phyloP scores from a whole-genome alignment of 805 yeast genomes.

The Komagataella mondaviorum region DNA sequence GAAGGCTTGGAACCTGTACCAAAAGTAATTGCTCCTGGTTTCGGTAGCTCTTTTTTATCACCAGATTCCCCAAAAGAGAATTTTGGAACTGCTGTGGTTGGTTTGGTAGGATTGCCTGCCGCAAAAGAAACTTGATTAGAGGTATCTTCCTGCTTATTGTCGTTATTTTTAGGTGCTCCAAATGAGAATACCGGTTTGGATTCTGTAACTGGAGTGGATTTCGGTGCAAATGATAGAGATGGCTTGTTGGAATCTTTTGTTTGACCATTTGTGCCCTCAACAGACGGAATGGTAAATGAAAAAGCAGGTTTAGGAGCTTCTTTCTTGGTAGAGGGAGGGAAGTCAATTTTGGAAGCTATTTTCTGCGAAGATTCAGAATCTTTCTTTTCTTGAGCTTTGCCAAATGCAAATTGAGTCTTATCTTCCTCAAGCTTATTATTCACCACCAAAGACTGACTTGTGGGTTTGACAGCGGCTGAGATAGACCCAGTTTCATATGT shows the following conservation, averaged over 20 bases:
- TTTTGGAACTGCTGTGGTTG: background rate
- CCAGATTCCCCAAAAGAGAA: constrained; percentile 1
- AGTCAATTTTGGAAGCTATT: background rate
- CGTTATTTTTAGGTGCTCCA: background rate
- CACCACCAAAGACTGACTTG: constrained; percentile 1
- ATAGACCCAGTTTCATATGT: constrained; percentile 1
- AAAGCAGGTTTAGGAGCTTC: constrained; percentile 1
- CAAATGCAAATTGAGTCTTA: constrained; percentile 2
- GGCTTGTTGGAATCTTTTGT: constrained; percentile 3
- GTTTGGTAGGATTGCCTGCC: background rate
- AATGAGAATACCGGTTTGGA: background rate
- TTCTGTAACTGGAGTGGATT: background rate
- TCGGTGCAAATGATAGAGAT: constrained; percentile 7
- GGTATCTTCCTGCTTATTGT: background rate
- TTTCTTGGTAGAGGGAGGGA: background rate
- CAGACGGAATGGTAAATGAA: constrained; percentile 1
- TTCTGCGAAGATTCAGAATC: background rate
- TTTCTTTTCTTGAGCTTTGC: background rate
- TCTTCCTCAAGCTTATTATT: background rate
- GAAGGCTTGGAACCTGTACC: background rate
- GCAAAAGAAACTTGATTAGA: background rate
- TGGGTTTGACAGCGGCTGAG: constrained; percentile 1
- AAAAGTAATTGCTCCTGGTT: constrained; percentile 3
- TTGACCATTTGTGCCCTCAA: background rate
- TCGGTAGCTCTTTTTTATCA: background rate